Evolutionary conservation across 2,329 filamentous ascomycete species (phyloP).

Genomic region (Septoria linicola): DNA sequence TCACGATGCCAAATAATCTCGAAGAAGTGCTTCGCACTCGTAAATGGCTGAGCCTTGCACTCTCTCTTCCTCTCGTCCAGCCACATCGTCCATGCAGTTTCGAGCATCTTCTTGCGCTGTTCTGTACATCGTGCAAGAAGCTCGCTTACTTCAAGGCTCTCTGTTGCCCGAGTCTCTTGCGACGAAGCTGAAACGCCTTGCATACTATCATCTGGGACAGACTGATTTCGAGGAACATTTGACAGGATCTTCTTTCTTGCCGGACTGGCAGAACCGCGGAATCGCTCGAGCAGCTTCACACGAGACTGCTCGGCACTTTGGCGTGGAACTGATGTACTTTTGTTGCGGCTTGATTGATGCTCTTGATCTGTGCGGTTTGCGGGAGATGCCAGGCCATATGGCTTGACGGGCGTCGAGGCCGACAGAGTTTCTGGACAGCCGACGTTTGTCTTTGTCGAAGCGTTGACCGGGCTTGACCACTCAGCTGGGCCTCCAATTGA

Average conservation of each 20-base stretch:
- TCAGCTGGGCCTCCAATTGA: slow-evolving; percentile 2
- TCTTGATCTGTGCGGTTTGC: too few species aligned
- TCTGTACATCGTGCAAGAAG: background rate
- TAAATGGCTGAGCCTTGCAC: background rate
- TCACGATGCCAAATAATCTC: background rate
- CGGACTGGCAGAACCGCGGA: too few species aligned
- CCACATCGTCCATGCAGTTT: background rate
- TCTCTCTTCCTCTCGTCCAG: background rate
- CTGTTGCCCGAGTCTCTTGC: too few species aligned
- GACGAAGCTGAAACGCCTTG: too few species aligned
- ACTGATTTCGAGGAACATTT: too few species aligned
- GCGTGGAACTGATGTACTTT: too few species aligned
- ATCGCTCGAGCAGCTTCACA: too few species aligned
- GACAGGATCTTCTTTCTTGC: too few species aligned
- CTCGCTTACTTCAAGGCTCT: background rate
- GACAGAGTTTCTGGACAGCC: background rate
- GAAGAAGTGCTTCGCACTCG: background rate
- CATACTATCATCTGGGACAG: too few species aligned
- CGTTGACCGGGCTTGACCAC: background rate
- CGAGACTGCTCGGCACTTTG: too few species aligned
- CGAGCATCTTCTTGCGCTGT: background rate
- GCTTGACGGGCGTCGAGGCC: background rate
- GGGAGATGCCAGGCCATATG: too few species aligned
- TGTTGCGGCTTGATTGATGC: too few species aligned
- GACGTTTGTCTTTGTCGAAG: background rate